These are phyloP conservation scores for Gryganskiella cystojenkinii DNA, from an alignment of 192 early-diverging fungal species.

Conservation along the genomic window DNA sequence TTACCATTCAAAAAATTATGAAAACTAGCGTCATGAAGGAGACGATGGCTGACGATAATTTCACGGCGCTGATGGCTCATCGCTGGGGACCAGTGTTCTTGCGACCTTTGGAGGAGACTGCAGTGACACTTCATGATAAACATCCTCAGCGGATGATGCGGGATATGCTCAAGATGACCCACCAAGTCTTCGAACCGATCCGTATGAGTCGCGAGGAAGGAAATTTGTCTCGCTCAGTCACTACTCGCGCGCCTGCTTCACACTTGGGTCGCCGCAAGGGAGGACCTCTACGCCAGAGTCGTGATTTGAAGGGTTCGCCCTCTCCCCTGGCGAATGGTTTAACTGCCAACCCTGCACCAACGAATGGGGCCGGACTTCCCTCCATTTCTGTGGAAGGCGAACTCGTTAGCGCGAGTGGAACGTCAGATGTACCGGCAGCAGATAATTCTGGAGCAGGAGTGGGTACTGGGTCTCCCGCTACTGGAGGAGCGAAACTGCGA, in stretches of 20 bases:
- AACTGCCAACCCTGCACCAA: constrained; percentile 1
- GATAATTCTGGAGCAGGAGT: constrained; percentile 30
- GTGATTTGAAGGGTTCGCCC: constrained; percentile 13
- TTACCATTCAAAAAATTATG: too few relatives aligned
- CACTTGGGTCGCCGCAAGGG: constrained; percentile 20
- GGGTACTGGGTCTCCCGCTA: constrained; percentile 21
- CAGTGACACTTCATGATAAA: constrained; percentile 55
- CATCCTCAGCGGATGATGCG: constrained; percentile 54
- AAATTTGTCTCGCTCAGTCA: constrained; percentile 42
- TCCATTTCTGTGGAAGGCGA: constrained; percentile 30
- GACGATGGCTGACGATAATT: constrained; percentile 38
- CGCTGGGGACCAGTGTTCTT: constrained; percentile 62
- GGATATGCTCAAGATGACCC: constrained; percentile 57
- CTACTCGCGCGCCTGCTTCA: constrained; percentile 29
- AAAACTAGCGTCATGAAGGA: constrained; percentile 34
- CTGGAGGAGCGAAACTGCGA: constrained; percentile 26
- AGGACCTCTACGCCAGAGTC: constrained; percentile 20
- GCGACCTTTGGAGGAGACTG: constrained; percentile 52
- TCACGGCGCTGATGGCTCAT: constrained; percentile 50
- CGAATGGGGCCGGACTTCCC: constrained; percentile 9
- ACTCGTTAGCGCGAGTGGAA: not conserved
- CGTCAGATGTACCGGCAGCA: not conserved
- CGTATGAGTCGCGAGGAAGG: constrained; percentile 48
- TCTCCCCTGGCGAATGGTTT: constrained; percentile 9
- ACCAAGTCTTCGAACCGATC: constrained; percentile 56